Percentiles rank a stretch among this genome's conserved stretches.
These are phyloP conservation scores for Amauroascus niger DNA, from an alignment of 2,329 filamentous ascomycete species.

Conservation along the genomic window DNA sequence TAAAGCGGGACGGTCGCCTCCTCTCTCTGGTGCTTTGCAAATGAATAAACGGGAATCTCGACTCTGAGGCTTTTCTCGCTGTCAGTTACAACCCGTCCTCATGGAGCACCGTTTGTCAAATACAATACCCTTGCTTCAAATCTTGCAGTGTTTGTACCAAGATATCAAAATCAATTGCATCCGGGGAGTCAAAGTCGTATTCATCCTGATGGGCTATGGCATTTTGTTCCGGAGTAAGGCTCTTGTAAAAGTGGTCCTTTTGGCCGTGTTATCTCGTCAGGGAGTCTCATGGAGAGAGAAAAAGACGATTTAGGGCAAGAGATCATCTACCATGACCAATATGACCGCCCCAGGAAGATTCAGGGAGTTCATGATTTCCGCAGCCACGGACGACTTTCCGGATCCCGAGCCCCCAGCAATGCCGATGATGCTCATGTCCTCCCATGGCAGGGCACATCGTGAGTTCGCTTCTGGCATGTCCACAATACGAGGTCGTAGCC, in stretches of 20 bases:
- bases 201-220: constrained; percentile 76
- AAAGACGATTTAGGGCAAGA: not conserved
- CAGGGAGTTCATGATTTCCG: constrained; percentile 79
- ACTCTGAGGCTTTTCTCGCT: constrained; percentile 38
- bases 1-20: constrained; percentile 79
- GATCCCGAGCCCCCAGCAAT: constrained; percentile 93
- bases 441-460: constrained; percentile 91
- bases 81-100: not conserved
- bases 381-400: constrained; percentile 84
- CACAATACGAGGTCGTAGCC: not conserved
- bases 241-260: constrained; percentile 96
- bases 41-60: constrained; percentile 91
- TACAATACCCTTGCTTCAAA: constrained; percentile 81
- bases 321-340: constrained; percentile 68
- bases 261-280: constrained; percentile 6
- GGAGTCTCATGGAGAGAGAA: not conserved
- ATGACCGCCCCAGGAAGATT: constrained; percentile 98
- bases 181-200: constrained; percentile 90
- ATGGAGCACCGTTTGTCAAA: not conserved
- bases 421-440: constrained; percentile 90
- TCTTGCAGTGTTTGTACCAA: constrained; percentile 70
- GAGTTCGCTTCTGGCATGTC: constrained; percentile 2
- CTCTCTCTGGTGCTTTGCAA: constrained; percentile 75
- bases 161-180: constrained; percentile 89
- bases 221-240: constrained; percentile 67